Conservation (phyloP, 2,329 filamentous ascomycete genomes). For the Akanthomyces uredinophilus region DNA sequence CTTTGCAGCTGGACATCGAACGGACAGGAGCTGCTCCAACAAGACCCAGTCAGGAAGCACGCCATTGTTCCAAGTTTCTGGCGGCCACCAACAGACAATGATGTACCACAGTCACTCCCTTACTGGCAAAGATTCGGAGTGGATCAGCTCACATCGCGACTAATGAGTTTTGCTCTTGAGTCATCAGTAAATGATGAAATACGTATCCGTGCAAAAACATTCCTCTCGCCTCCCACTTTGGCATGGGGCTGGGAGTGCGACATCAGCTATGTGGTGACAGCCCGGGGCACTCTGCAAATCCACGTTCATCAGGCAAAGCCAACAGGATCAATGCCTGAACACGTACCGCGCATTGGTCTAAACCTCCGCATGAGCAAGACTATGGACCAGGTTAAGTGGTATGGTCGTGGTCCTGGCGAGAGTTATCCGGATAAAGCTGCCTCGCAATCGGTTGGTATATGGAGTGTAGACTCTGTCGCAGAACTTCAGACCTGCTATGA, state of each 20-base stretch:
- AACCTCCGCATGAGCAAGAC: slow-evolving; percentile 45
- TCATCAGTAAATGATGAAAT: too few relatives aligned
- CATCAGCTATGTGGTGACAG: slow-evolving; percentile 47
- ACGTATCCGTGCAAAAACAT: too few relatives aligned
- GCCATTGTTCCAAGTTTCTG: slow-evolving; percentile 49
- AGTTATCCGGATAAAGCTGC: too few relatives aligned
- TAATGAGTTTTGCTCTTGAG: slow-evolving; percentile 32
- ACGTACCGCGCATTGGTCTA: slow-evolving; percentile 58
- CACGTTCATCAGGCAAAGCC: slow-evolving; percentile 39
- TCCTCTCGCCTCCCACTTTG: slow-evolving; percentile 54
- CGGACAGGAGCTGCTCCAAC: slow-evolving; percentile 30
- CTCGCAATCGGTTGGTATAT: slow-evolving; percentile 51
- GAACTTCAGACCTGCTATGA: slow-evolving; percentile 57
- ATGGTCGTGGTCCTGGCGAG: slow-evolving; percentile 59
- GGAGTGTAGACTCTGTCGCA: slow-evolving; percentile 34
- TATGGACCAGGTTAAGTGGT: slow-evolving; percentile 50
- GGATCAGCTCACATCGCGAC: slow-evolving; percentile 40
- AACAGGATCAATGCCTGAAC: slow-evolving; percentile 45
- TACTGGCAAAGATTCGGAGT: slow-evolving; percentile 55
- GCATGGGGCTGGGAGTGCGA: slow-evolving; percentile 51
- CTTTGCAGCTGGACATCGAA: slow-evolving; percentile 38
- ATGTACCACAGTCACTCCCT: slow-evolving; percentile 46
- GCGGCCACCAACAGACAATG: slow-evolving; percentile 63
- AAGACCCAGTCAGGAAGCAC: slow-evolving; percentile 31
- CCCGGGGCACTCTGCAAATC: slow-evolving; percentile 40